Conservation (phyloP, 139 green algal genomes). For the Chlamydomonas asymmetrica region DNA sequence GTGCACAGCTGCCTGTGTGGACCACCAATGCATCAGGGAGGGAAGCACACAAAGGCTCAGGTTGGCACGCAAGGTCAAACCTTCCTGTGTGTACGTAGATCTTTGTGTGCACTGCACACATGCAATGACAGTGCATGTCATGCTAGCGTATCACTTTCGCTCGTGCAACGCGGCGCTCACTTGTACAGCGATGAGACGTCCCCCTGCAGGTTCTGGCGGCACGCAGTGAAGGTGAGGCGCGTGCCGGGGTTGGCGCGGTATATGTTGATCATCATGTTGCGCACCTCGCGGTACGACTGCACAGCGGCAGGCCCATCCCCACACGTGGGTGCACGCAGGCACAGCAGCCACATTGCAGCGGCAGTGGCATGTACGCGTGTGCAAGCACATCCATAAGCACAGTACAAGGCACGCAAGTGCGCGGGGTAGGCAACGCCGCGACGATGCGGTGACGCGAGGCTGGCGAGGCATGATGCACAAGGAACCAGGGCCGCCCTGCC, state of each 20-base stretch:
- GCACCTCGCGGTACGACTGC: slow-evolving; percentile 60
- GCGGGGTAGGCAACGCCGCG: background rate
- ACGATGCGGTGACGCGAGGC: background rate
- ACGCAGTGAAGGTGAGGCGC: slow-evolving; percentile 69
- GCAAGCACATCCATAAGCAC: background rate
- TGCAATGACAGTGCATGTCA: background rate
- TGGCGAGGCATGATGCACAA: background rate
- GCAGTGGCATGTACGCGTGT: background rate
- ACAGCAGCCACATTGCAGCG: no score
- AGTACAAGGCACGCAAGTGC: background rate
- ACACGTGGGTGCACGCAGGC: no score
- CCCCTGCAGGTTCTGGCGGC: slow-evolving; percentile 42
- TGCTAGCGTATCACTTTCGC: background rate
- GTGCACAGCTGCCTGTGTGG: background rate
- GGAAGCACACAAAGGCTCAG: background rate
- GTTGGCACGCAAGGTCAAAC: background rate
- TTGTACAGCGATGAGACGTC: slow-evolving; percentile 64
- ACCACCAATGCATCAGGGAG: background rate
- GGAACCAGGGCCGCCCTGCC: background rate
- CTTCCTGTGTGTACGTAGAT: background rate
- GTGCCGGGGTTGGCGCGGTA: slow-evolving; percentile 61
- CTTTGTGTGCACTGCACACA: background rate
- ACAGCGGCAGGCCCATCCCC: no score
- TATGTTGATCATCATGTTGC: slow-evolving; percentile 75
- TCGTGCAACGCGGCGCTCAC: slow-evolving; percentile 10